These are phyloP conservation scores for Podosphaera leucotricha DNA, from an alignment of 2,329 filamentous ascomycete genomes.

Conservation along the genomic window DNA sequence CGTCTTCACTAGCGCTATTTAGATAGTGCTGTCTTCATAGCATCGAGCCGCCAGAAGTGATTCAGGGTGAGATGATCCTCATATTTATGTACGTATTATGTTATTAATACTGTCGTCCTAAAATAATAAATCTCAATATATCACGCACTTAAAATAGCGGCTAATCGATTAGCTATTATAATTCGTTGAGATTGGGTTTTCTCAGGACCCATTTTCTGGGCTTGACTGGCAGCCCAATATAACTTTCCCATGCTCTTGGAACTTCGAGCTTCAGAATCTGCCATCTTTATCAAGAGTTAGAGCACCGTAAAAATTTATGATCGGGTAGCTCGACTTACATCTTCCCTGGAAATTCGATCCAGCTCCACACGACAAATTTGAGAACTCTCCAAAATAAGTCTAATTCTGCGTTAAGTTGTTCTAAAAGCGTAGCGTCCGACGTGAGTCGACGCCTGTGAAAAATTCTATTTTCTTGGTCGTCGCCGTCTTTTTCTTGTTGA, in stretches of 20 bases:
- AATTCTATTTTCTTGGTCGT: slow-evolving; percentile 16
- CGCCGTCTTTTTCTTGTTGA: slow-evolving; percentile 6
- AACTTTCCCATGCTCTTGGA: slow-evolving; percentile 33
- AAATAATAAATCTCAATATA: no score
- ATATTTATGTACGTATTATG: no score
- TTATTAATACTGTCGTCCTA: no score
- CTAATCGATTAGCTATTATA: slow-evolving; percentile 6
- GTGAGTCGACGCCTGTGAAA: slow-evolving; percentile 11
- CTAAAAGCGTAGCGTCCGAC: slow-evolving; percentile 23
- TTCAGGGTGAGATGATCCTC: no score
- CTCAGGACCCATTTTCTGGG: slow-evolving; percentile 27
- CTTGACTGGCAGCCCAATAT: slow-evolving; percentile 35
- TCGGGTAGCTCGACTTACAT: slow-evolving; percentile 32
- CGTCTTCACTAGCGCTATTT: no score
- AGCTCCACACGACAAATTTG: slow-evolving; percentile 44
- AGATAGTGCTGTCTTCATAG: no score
- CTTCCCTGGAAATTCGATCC: slow-evolving; percentile 41
- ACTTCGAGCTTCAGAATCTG: slow-evolving; percentile 29
- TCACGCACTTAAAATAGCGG: no score
- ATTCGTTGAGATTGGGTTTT: slow-evolving; percentile 18
- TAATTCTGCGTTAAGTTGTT: slow-evolving; percentile 41
- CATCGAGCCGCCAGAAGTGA: no score
- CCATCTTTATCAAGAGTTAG: slow-evolving; percentile 18
- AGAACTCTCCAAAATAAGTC: slow-evolving; percentile 35
- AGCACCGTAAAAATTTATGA: not conserved